Evolutionary conservation across 1,284 basidiomycete species (phyloP).

Genomic region (Xerocomus nothofagi): DNA sequence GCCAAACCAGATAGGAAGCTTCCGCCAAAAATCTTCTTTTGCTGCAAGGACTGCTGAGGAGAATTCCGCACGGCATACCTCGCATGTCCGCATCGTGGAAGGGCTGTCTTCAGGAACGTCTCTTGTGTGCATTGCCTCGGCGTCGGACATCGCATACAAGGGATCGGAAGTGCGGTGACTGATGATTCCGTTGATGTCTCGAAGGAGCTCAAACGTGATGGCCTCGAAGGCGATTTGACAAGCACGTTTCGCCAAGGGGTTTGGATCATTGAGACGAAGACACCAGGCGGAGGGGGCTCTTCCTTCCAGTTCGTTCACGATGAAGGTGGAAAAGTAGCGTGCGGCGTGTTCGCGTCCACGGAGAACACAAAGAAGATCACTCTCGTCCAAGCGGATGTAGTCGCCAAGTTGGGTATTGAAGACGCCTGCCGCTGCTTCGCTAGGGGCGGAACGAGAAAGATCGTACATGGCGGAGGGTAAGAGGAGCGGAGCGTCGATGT

Average conservation of each 20-base stretch:
- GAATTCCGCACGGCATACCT: constrained; percentile 62
- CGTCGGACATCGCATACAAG: constrained; percentile 64
- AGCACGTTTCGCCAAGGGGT: constrained; percentile 45
- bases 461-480: constrained; percentile 54
- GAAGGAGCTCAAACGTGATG: constrained; percentile 67
- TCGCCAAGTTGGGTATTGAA: constrained; percentile 27
- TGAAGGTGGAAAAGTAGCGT: constrained; percentile 71
- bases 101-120: constrained; percentile 43
- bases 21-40: constrained; percentile 62
- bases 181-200: constrained; percentile 67
- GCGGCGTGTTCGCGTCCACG: constrained; percentile 68
- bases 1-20: constrained; percentile 65
- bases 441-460: constrained; percentile 48
- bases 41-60: constrained; percentile 52
- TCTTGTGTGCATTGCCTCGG: constrained; percentile 60
- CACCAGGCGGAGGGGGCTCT: constrained; percentile 52
- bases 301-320: constrained; percentile 68
- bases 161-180: constrained; percentile 67
- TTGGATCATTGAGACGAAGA: constrained; percentile 45
- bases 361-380: constrained; percentile 57
- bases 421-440: constrained; percentile 40
- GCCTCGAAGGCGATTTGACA: constrained; percentile 71
- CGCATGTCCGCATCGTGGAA: constrained; percentile 56
- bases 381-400: constrained; percentile 42
- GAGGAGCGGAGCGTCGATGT: constrained; percentile 38